Base-by-base conservation (phyloP, 2,329 filamentous ascomycete genomes). In the Penicillium sclerotiorum region DNA sequence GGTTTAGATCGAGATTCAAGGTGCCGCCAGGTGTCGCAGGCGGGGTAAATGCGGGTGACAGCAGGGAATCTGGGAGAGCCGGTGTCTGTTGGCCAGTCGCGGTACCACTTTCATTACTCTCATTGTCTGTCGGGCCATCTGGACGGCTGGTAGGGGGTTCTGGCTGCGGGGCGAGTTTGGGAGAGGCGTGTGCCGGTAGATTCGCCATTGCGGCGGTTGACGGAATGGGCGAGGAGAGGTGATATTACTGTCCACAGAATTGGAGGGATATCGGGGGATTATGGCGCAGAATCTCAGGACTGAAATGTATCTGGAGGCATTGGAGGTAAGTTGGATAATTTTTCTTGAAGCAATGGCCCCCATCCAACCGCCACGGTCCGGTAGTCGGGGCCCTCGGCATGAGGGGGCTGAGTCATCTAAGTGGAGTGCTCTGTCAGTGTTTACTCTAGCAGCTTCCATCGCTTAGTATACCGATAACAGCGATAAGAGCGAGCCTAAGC, bases 141-240 rank as follows among this genome's bases (percentile, higher is more conserved):
- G 52, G 46, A 30, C 47, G 52, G 30, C 32, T 47, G 32, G 49
- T 46, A 28, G 30, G 42, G 17, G 38, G 25, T 51, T 60, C 57
- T 9, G 63, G 60, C 50, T 69, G 69, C 51, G 76, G 71, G 47
- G 76, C 65, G 47, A 81, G 70, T 54, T 72, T 70, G 20, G 78
- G 77, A 35, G 79, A 80, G 48, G 77, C 72, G 62, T 81, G 79
- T 32, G 79, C 76, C n/a, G 81, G 80, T 51, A 82, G 72, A 49
- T 80, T 75, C 38, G 77, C 71, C 80, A 83, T 82, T 56, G 60
- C 65, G 60, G 55, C 52, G 43, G 53, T 49, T 20, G 50, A 38
- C 23, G 46, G 51, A 30, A 48, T 18, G 22, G 23, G 15, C 25
- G 35, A 35, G 41, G 33, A 28, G 22, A n/a, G 28, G n/a, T 20